Percentiles rank a stretch among this genome's conserved stretches.
These are phyloP conservation scores for Melastoma candidum DNA, from an alignment of 441 rosid species.

Conservation along the genomic window DNA sequence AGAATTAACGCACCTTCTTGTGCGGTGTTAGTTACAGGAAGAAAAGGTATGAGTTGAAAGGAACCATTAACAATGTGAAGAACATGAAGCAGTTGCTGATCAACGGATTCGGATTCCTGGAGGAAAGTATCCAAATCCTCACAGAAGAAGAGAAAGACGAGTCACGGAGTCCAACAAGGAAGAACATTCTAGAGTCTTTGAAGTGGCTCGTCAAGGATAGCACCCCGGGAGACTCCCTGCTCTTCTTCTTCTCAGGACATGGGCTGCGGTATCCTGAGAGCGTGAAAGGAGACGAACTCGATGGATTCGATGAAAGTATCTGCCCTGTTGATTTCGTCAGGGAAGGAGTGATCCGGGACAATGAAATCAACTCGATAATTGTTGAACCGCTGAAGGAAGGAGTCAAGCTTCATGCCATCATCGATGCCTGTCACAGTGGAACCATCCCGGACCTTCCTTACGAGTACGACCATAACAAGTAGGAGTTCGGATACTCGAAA, in stretches of 20 bases:
- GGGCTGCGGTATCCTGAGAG: constrained; percentile 36
- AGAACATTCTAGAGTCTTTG: constrained; percentile 29
- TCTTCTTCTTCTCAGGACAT: constrained; percentile 50
- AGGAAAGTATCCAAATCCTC: constrained; percentile 26
- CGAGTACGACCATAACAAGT: constrained; percentile 24
- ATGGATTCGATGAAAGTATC: constrained; percentile 47
- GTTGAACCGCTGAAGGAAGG: constrained; percentile 38
- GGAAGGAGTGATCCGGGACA: constrained; percentile 38
- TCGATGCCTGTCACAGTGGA: constrained; percentile 60
- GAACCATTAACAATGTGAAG: constrained; percentile 37
- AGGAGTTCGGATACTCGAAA: constrained; percentile 5
- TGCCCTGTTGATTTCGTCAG: constrained; percentile 36
- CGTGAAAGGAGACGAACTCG: constrained; percentile 23
- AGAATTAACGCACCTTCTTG: constrained; percentile 28
- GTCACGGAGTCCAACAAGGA: constrained; percentile 30
- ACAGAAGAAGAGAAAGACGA: constrained; percentile 22
- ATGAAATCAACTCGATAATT: constrained; percentile 31
- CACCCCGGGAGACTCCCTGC: constrained; percentile 26
- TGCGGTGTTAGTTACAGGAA: constrained; percentile 28
- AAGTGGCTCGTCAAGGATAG: constrained; percentile 37
- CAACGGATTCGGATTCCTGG: constrained; percentile 5
- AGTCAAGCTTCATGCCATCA: constrained; percentile 45
- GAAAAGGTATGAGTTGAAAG: constrained; percentile 33
- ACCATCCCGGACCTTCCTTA: constrained; percentile 41
- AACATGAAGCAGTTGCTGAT: constrained; percentile 27